A percentile compares a stretch with the other conserved stretches of the same genome.
Evolutionary conservation across 371 early-diverging fungal species (phyloP).

Genomic region (Rhizopus arrhizus): DNA sequence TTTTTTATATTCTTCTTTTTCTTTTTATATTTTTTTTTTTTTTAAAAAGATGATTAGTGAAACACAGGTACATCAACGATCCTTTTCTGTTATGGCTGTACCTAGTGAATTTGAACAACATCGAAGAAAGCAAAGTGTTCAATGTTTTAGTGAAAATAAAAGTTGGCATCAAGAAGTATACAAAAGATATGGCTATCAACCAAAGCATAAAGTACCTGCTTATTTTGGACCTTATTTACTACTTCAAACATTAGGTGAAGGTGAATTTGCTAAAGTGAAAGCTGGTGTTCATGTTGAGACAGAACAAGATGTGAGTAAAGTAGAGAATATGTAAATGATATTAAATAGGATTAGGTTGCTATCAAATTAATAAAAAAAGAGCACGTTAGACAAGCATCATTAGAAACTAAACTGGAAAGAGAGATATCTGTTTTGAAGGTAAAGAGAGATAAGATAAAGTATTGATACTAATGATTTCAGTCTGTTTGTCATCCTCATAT

Average conservation of each 20-base stretch:
- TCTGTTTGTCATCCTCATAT: conserved; percentile 59
- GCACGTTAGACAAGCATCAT: conserved; percentile 71
- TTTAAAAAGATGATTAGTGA: neutral
- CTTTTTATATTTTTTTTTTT: neutral
- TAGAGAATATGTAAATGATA: too few relatives aligned
- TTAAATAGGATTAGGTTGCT: conserved; percentile 59
- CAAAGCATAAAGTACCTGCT: conserved; percentile 50
- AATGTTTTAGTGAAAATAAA: conserved; percentile 7
- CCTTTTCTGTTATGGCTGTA: conserved; percentile 45
- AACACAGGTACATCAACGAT: conserved; percentile 35
- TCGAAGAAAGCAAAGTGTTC: conserved; percentile 27
- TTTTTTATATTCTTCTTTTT: neutral
- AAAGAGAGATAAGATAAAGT: conserved; percentile 20
- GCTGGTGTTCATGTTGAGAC: conserved; percentile 86
- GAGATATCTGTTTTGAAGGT: conserved; percentile 81
- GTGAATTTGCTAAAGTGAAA: conserved; percentile 97
- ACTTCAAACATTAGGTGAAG: conserved; percentile 93
- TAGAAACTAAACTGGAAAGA: conserved; percentile 77
- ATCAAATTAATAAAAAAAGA: conserved; percentile 82
- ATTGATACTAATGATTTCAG: conserved; percentile 7
- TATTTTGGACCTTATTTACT: conserved; percentile 91
- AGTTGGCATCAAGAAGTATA: conserved; percentile 25
- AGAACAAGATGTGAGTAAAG: conserved; percentile 76
- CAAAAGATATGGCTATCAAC: conserved; percentile 26
- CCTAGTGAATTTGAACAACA: conserved; percentile 41